phyloP scores from a whole-genome alignment of 176 grass and related monocot genomes.

The Oryza punctata region DNA sequence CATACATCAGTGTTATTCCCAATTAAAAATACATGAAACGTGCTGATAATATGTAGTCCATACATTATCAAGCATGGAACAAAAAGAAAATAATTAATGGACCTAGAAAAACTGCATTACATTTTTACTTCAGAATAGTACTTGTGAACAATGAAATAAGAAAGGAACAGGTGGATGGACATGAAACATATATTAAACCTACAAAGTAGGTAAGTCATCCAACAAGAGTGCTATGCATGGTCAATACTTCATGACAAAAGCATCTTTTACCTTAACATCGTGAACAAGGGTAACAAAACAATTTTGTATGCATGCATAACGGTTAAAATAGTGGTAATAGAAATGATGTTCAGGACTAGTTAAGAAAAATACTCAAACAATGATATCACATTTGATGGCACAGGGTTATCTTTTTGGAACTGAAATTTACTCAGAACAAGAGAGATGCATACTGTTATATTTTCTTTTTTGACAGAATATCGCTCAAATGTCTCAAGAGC shows the following conservation, averaged over 20 bases:
- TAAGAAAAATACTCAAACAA: background rate
- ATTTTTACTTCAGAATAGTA: background rate
- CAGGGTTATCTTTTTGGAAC: background rate
- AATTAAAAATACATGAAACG: background rate
- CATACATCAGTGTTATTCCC: background rate
- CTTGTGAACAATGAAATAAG: background rate
- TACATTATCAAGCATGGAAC: background rate
- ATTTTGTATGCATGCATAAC: background rate
- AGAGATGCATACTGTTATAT: slow-evolving; percentile 68
- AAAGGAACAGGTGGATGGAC: background rate
- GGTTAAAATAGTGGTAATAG: background rate
- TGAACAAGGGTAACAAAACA: background rate
- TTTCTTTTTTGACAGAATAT: slow-evolving; percentile 77
- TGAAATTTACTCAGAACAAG: background rate
- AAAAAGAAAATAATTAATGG: background rate
- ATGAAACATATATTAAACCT: slow-evolving; percentile 1
- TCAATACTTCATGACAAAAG: background rate
- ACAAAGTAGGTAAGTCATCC: slow-evolving; percentile 7
- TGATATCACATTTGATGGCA: background rate
- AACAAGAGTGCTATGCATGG: background rate
- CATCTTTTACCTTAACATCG: background rate
- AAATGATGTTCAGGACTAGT: background rate
- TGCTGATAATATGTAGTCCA: background rate
- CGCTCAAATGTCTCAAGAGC: slow-evolving; percentile 79
- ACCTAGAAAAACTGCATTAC: background rate